A percentile compares a stretch with the other conserved stretches of the same genome.
Evolutionary conservation across 352 stramenopile genomes (phyloP).

Genomic region (Elongisporangium prolatum): DNA sequence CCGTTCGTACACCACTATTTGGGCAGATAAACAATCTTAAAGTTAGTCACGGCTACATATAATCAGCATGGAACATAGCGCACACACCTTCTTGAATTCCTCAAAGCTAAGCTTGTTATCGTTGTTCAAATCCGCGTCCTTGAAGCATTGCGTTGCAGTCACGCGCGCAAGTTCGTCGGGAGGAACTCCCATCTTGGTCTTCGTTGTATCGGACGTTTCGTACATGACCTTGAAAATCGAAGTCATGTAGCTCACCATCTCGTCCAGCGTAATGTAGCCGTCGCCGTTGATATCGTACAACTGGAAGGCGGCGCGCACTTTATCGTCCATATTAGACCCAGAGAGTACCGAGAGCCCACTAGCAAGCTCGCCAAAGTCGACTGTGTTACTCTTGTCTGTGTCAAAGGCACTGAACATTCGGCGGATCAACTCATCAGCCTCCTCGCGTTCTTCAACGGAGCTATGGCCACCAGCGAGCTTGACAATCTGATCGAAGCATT

Average conservation of each 20-base stretch:
- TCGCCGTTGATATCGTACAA: conserved; percentile 85
- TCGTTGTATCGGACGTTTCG: conserved; percentile 74
- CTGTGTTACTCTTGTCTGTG: conserved; percentile 77
- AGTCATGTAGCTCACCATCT: conserved; percentile 88
- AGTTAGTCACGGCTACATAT: neutral
- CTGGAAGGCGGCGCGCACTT: conserved; percentile 80
- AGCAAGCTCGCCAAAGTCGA: conserved; percentile 84
- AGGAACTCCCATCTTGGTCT: conserved; percentile 66
- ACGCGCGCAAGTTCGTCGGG: conserved; percentile 75
- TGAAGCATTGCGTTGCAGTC: conserved; percentile 83
- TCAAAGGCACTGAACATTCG: conserved; percentile 85
- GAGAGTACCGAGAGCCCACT: conserved; percentile 82
- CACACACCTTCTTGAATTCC: conserved; percentile 84
- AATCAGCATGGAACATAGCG: neutral
- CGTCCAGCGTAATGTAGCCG: conserved; percentile 79
- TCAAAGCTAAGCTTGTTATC: conserved; percentile 86
- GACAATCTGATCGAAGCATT: conserved; percentile 87
- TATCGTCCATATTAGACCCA: conserved; percentile 84
- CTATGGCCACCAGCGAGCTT: conserved; percentile 70
- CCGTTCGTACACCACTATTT: neutral
- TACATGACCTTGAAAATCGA: conserved; percentile 90
- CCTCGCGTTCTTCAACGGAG: conserved; percentile 58
- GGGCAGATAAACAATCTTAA: neutral
- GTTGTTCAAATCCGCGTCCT: conserved; percentile 77
- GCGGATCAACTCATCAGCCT: conserved; percentile 76